A percentile compares a stretch with the other conserved stretches of the same genome.
Evolutionary conservation across 2,329 filamentous ascomycete genomes (phyloP).

Genomic region (Sporothrix phasma): DNA sequence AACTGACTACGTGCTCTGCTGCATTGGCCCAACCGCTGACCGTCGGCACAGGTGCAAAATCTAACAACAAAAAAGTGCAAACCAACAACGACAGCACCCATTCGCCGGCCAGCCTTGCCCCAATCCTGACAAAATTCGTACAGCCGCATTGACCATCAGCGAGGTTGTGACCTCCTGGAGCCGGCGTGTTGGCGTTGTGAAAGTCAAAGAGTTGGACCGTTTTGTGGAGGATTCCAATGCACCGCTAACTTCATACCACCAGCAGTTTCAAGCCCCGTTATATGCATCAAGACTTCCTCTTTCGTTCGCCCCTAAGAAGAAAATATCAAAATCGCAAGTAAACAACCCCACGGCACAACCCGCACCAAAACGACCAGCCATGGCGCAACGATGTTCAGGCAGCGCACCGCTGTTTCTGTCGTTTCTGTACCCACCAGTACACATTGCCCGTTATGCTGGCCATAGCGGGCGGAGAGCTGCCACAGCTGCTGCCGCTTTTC

Average conservation of each 20-base stretch:
- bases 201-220: neutral
- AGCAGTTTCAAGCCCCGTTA: neutral
- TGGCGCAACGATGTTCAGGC: constrained; percentile 34
- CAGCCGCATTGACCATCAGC: constrained; percentile 6
- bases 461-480: constrained; percentile 13
- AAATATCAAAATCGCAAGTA: neutral
- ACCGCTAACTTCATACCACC: constrained; percentile 9
- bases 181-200: neutral
- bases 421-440: constrained; percentile 40
- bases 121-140: too few relatives aligned
- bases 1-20: neutral
- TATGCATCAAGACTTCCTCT: neutral
- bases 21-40: constrained; percentile 1
- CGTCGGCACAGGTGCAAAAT: too few relatives aligned
- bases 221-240: neutral
- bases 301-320: constrained; percentile 3
- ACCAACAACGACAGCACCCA: neutral
- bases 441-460: neutral
- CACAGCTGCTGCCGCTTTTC: constrained; percentile 20
- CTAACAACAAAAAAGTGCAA: too few relatives aligned
- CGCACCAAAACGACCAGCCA: constrained; percentile 18
- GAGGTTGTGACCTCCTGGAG: neutral
- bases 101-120: neutral
- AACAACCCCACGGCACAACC: neutral
- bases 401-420: constrained; percentile 32